phyloP scores from a whole-genome alignment of 2,329 filamentous ascomycete genomes.

The Trichoderma koningiopsis region DNA sequence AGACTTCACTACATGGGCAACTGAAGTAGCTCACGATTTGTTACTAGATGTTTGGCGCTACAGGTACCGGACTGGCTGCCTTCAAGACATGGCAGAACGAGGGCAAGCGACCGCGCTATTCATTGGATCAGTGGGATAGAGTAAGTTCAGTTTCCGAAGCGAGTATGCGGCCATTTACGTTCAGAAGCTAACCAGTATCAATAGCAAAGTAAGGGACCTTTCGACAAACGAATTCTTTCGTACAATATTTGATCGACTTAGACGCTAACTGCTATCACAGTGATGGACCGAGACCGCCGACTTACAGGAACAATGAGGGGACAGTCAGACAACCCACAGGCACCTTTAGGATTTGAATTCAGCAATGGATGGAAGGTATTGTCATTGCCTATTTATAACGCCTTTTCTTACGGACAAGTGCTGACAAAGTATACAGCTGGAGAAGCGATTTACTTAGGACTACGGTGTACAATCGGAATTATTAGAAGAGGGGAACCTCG shows the following conservation, averaged over 20 bases:
- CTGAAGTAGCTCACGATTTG: conserved; percentile 31
- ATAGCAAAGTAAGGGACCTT: conserved; percentile 55
- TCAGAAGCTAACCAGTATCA: conserved; percentile 35
- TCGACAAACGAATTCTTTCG: background rate
- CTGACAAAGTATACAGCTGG: conserved; percentile 45
- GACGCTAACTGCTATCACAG: conserved; percentile 40
- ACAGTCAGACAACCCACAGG: conserved; percentile 57
- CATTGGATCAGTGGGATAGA: conserved; percentile 64
- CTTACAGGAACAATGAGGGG: conserved; percentile 62
- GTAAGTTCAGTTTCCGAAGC: conserved; percentile 44
- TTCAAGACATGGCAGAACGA: conserved; percentile 62
- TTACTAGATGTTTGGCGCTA: conserved; percentile 63
- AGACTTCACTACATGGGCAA: conserved; percentile 4
- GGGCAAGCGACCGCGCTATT: conserved; percentile 61
- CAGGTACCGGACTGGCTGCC: conserved; percentile 59
- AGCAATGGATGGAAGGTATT: conserved; percentile 67
- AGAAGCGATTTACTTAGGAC: conserved; percentile 53
- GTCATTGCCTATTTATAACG: conserved; percentile 9
- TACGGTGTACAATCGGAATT: conserved; percentile 23
- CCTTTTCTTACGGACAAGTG: background rate
- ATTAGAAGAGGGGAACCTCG: conserved; percentile 2
- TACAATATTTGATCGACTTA: background rate
- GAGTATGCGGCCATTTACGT: conserved; percentile 3
- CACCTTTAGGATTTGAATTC: conserved; percentile 62
- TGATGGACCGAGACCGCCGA: conserved; percentile 67